Evolutionary conservation across 2,329 filamentous ascomycete species (phyloP).

Genomic region (Aspergillus chevalieri): DNA sequence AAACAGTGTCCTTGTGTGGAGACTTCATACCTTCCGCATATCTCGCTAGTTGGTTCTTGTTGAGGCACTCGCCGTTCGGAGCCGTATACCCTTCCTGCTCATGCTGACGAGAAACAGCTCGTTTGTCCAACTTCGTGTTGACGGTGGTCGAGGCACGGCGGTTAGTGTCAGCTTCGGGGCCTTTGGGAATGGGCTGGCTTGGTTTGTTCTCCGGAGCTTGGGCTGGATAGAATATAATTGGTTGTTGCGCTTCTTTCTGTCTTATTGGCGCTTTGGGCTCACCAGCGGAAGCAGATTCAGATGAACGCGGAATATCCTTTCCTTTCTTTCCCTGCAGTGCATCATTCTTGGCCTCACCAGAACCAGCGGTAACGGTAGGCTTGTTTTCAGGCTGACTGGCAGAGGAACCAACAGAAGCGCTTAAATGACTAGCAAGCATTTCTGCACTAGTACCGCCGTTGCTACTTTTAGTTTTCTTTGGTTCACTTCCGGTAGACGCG

Average conservation of each 20-base stretch:
- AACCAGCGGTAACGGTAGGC: not conserved
- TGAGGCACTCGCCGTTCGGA: slow-evolving; percentile 17
- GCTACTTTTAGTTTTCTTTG: too few relatives aligned
- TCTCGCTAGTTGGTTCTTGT: slow-evolving; percentile 8
- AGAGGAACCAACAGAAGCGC: not conserved
- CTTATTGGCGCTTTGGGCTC: not conserved
- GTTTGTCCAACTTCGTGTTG: not conserved
- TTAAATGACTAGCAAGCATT: not conserved
- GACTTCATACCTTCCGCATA: slow-evolving; percentile 13
- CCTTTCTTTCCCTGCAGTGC: not conserved
- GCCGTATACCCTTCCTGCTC: slow-evolving; percentile 12
- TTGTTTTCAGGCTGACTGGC: not conserved
- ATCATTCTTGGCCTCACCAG: not conserved
- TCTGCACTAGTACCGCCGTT: too few relatives aligned
- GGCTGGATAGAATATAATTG: not conserved
- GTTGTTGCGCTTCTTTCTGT: too few relatives aligned
- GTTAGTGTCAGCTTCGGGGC: not conserved
- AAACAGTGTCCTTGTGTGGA: slow-evolving; percentile 3
- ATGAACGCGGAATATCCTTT: not conserved
- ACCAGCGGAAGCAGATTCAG: not conserved
- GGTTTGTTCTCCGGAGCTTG: not conserved
- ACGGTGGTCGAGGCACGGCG: not conserved
- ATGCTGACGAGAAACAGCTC: not conserved
- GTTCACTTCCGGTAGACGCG: too few relatives aligned
- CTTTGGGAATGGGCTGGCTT: not conserved